Base-by-base conservation (phyloP, 768 basidiomycete genomes). In the Auricularia auricula-judae region DNA sequence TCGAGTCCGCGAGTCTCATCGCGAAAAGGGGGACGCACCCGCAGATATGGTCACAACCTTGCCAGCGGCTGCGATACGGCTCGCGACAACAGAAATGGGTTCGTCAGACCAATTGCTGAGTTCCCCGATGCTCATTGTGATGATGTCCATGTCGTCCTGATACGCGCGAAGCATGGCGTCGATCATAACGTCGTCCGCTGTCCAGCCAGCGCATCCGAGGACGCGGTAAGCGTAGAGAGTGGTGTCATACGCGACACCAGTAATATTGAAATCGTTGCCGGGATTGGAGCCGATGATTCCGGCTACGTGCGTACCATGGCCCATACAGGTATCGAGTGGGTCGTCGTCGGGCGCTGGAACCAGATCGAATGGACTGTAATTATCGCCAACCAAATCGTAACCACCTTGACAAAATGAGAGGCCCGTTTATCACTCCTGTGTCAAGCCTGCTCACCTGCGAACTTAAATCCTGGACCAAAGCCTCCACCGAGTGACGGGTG, bases 31-130 rank as follows among this genome's bases (percentile, higher is more conserved):
- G 12, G 8, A 42, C 39, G 8, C 7, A 54, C 86, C 87, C 10
- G 85, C 84, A 39, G 85, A 80, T 42, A 86, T 82, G 12, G 83
- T 85, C 44, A 89, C 82, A 56, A 86, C 78, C 68, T 79, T 84
- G 5, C 88, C 87, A 35, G 74, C 73, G 3, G 73, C 77, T 1
- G 83, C 81, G 47, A 89, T 80, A 58, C 86, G 74, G 68, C 81
- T 83, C 0, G 86, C 82, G 3, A 88, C 77, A 1, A 87, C 85
- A 10, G 82, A 70, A 56, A 75, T 72, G 8, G 81, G 73, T 33
- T 78, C 76, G 69, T 84, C 81, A 1, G 86, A 84, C 87, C 87
- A 90, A 3, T 86, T 86, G 65, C 81, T 78, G 3, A 79, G 67
- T 11, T 83, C 82, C 42, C 86, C 86, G 4, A 89, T 72, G 18